Percentiles rank a stretch among this genome's conserved stretches.
phyloP scores from a whole-genome alignment of 352 stramenopile genomes.

The Phytophthora podocarpi region DNA sequence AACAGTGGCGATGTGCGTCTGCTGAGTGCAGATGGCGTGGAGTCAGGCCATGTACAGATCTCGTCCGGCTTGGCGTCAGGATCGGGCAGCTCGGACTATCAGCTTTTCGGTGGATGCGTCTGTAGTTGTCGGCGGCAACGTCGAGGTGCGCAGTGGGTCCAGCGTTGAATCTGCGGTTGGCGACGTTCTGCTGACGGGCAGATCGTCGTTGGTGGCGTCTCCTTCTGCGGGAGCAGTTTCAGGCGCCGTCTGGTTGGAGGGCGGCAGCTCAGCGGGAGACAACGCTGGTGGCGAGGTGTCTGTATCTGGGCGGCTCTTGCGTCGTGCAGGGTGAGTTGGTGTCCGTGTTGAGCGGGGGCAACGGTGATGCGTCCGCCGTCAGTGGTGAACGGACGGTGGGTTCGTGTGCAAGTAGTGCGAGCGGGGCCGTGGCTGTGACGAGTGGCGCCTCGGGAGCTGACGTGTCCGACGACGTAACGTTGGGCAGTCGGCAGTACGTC shows the following conservation, averaged over 20 bases:
- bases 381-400: slow-evolving; percentile 12
- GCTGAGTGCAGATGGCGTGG: slow-evolving; percentile 13
- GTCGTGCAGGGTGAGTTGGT: slow-evolving; percentile 8
- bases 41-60: slow-evolving; percentile 21
- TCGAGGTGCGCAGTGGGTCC: slow-evolving; percentile 18
- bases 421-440: neutral
- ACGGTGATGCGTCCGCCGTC: slow-evolving; percentile 7
- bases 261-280: slow-evolving; percentile 16
- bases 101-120: slow-evolving; percentile 19
- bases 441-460: slow-evolving; percentile 1
- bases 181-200: slow-evolving; percentile 20
- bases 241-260: slow-evolving; percentile 17
- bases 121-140: slow-evolving; percentile 14
- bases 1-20: slow-evolving; percentile 23
- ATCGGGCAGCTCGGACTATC: slow-evolving; percentile 3
- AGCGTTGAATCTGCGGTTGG: slow-evolving; percentile 13
- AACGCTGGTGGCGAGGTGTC: slow-evolving; percentile 21
- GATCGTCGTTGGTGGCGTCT: slow-evolving; percentile 13
- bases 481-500: slow-evolving; percentile 1
- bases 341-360: slow-evolving; percentile 17
- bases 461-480: slow-evolving; percentile 1
- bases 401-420: slow-evolving; percentile 12
- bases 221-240: slow-evolving; percentile 7
- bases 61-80: slow-evolving; percentile 21
- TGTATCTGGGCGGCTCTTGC: slow-evolving; percentile 16